Percentiles rank a stretch among this genome's conserved stretches.
These are phyloP conservation scores for Myxozyma lipomycoides DNA, from an alignment of 805 yeast genomes.

Conservation along the genomic window DNA sequence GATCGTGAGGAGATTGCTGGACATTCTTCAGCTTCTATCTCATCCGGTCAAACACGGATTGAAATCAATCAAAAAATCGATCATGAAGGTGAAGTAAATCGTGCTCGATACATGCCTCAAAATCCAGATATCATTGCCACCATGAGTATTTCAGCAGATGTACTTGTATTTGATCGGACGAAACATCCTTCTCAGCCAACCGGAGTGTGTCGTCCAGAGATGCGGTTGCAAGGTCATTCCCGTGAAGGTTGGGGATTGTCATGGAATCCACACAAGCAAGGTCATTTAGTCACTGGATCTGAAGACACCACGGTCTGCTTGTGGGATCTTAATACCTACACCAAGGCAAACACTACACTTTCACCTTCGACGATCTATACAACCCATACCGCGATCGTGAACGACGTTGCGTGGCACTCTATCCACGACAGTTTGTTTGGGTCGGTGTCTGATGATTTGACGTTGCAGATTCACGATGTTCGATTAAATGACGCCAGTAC, in stretches of 20 bases:
- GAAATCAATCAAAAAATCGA: constrained; percentile 48
- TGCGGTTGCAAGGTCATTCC: constrained; percentile 52
- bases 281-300: constrained; percentile 57
- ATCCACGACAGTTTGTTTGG: constrained; percentile 50
- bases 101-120: constrained; percentile 52
- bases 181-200: constrained; percentile 59
- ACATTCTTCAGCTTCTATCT: constrained; percentile 30
- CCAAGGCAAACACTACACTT: constrained; percentile 28
- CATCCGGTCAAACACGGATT: constrained; percentile 40
- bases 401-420: constrained; percentile 61
- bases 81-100: constrained; percentile 66
- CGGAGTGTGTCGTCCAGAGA: constrained; percentile 47
- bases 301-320: constrained; percentile 64
- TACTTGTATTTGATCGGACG: constrained; percentile 50
- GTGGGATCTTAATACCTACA: constrained; percentile 52
- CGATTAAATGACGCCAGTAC: constrained; percentile 39
- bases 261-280: constrained; percentile 50
- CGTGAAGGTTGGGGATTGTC: constrained; percentile 68
- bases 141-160: constrained; percentile 44
- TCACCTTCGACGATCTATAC: constrained; percentile 50
- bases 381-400: constrained; percentile 56
- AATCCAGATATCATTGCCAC: constrained; percentile 50
- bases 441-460: constrained; percentile 65
- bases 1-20: constrained; percentile 33
- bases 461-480: constrained; percentile 58